Percentiles rank a stretch among this genome's conserved stretches.
Conservation (phyloP, 2,329 filamentous ascomycete genomes). For the Clonostachys chloroleuca region DNA sequence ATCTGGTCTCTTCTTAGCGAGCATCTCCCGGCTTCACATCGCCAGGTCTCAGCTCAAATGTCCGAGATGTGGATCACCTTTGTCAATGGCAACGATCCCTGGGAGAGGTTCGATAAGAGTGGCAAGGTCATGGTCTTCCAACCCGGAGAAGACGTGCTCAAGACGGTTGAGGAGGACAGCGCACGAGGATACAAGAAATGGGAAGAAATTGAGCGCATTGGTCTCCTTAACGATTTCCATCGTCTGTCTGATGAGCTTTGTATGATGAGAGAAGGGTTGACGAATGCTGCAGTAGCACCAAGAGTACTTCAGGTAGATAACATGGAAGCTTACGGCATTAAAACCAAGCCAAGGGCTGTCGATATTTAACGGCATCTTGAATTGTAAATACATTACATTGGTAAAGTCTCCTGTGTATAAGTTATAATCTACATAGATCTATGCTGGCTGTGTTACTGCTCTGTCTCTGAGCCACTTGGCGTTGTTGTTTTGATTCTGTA, state of each 20-base stretch:
- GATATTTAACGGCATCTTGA: conserved; percentile 59
- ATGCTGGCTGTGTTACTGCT: no score
- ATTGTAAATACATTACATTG: no score
- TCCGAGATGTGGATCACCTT: background rate
- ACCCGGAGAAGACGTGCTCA: background rate
- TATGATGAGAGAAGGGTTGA: background rate
- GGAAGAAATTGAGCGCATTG: background rate
- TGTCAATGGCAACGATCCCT: background rate
- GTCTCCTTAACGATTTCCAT: background rate
- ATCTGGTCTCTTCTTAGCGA: conserved; percentile 8
- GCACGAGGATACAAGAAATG: background rate
- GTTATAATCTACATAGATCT: no score
- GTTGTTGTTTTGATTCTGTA: no score
- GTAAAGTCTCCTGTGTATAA: no score
- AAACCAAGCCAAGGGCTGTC: background rate
- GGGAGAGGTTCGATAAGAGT: background rate
- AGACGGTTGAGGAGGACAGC: background rate
- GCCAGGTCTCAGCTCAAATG: background rate
- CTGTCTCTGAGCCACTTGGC: no score
- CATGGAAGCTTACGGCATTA: background rate
- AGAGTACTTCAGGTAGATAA: background rate
- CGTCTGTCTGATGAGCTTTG: background rate
- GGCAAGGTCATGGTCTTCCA: background rate
- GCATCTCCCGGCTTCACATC: conserved; percentile 1
- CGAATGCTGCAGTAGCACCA: background rate